phyloP scores from a whole-genome alignment of 352 stramenopile genomes.

The Phytophthora vignae region DNA sequence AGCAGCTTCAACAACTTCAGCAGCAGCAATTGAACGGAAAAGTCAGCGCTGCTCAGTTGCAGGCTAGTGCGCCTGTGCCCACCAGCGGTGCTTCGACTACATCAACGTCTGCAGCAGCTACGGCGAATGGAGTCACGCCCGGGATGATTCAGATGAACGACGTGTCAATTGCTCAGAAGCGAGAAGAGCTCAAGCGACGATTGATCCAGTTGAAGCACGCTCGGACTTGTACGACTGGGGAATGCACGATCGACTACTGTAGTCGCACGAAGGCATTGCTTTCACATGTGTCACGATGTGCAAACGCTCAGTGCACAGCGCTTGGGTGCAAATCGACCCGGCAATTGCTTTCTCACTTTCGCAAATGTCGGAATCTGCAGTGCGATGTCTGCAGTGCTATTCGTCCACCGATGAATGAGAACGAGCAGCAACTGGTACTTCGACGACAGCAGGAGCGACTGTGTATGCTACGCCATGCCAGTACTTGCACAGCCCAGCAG shows the following conservation, averaged over 20 bases:
- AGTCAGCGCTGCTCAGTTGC: conserved; percentile 33
- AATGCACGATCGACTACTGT: conserved; percentile 87
- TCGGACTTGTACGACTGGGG: conserved; percentile 75
- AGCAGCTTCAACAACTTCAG: conserved; percentile 78
- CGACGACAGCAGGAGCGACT: conserved; percentile 86
- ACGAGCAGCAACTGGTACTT: conserved; percentile 85
- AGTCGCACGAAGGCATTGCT: conserved; percentile 82
- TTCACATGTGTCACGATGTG: conserved; percentile 84
- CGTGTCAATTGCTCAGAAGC: conserved; percentile 83
- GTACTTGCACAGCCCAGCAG: conserved; percentile 70
- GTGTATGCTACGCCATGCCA: conserved; percentile 89
- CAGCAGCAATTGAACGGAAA: conserved; percentile 56
- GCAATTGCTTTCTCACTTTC: conserved; percentile 88
- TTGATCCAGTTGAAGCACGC: conserved; percentile 90
- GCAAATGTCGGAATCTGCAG: conserved; percentile 88
- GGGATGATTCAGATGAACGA: conserved; percentile 83
- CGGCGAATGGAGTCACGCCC: conserved; percentile 33
- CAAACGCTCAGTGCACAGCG: conserved; percentile 86
- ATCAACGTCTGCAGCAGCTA: conserved; percentile 17
- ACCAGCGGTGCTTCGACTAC: conserved; percentile 38
- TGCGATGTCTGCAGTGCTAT: conserved; percentile 91
- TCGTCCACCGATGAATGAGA: conserved; percentile 89
- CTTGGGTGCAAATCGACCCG: conserved; percentile 90
- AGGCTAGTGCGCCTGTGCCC: conserved; percentile 25
- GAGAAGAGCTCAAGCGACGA: conserved; percentile 85